Evolutionary conservation across 108 stramenopile species (phyloP), one percentile per base, ranked within the genome.

Genomic region (Nitzschia sp.): DNA sequence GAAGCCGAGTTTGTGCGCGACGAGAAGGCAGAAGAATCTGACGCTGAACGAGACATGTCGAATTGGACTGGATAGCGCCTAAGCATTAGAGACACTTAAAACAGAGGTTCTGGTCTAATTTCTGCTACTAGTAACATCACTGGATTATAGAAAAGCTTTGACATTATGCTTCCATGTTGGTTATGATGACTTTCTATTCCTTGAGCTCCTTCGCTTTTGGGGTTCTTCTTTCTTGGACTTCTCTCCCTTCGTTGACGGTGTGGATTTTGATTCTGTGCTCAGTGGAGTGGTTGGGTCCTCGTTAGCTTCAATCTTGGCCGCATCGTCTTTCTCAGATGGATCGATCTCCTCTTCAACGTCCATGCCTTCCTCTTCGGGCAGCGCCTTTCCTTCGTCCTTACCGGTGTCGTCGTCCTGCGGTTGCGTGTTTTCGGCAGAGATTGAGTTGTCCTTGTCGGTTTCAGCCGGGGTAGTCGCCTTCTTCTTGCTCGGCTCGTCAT

Each of bases 31-130:
- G 61, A 36, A 36, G 61, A 18, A 28, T 21, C 61, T 3, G 9
- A 11, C 3, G 36, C 23, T 5, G 38, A 36, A 42, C 36, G 38
- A 8, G 61, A 62, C 42, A 62, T 36, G 38, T 62, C 61, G 29
- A 62, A 45, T 45, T 62, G 61, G 61, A 62, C 61, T 42, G 61
- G 61, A 32, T 62, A 21, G 38, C 6, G n/a, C n/a, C n/a, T n/a
- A n/a, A n/a, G n/a, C n/a, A n/a, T n/a, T n/a, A n/a, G n/a, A n/a
- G n/a, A n/a, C n/a, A n/a, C n/a, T n/a, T n/a, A n/a, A n/a, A n/a
- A n/a, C n/a, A n/a, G n/a, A 28, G 28, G 49, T 51, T 51, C 21
- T 17, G 4, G 49, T 19, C 49, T n/a, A 23, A 42, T 6, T 42
- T 9, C 38, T 42, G 38, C 38, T 42, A 42, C 38, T 6, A 42